Percentiles rank a stretch among this genome's conserved stretches.
phyloP scores from a whole-genome alignment of 2,329 filamentous ascomycete genomes.

The Ophiostoma piceae region DNA sequence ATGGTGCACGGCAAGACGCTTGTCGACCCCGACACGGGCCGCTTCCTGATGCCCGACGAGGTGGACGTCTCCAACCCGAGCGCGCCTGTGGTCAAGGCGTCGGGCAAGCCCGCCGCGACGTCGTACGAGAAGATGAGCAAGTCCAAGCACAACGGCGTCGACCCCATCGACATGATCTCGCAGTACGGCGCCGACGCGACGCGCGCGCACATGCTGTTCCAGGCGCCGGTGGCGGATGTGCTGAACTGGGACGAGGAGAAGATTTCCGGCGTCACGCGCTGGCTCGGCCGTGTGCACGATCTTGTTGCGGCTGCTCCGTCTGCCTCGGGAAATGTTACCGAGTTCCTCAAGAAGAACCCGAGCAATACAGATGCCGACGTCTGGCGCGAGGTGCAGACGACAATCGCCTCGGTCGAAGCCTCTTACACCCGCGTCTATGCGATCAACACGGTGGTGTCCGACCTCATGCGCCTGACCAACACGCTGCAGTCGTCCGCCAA shows the following conservation, averaged over 20 bases:
- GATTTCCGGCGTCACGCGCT: slow-evolving; percentile 74
- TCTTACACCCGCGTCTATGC: slow-evolving; percentile 68
- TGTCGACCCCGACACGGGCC: slow-evolving; percentile 65
- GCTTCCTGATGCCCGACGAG: slow-evolving; percentile 71
- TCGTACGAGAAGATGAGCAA: slow-evolving; percentile 93
- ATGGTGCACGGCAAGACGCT: slow-evolving; percentile 91
- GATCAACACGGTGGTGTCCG: slow-evolving; percentile 77
- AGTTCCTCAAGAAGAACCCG: slow-evolving; percentile 30
- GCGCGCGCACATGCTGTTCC: slow-evolving; percentile 81
- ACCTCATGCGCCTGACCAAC: slow-evolving; percentile 79
- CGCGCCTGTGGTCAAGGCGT: slow-evolving; percentile 57
- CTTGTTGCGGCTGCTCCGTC: slow-evolving; percentile 38
- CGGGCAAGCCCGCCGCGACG: slow-evolving; percentile 53
- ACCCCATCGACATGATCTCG: slow-evolving; percentile 66
- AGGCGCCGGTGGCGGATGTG: slow-evolving; percentile 76
- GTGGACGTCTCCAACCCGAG: slow-evolving; percentile 57
- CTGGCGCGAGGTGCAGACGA: slow-evolving; percentile 62
- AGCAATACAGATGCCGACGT: slow-evolving; percentile 46
- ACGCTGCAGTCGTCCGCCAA: slow-evolving; percentile 39
- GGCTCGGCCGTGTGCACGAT: slow-evolving; percentile 65
- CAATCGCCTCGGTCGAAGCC: slow-evolving; percentile 60
- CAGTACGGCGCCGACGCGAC: slow-evolving; percentile 79
- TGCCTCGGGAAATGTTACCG: slow-evolving; percentile 28
- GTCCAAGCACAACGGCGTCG: slow-evolving; percentile 87
- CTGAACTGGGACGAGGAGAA: slow-evolving; percentile 84